A percentile compares a stretch with the other conserved stretches of the same genome.
Evolutionary conservation across 148 eudicot species (phyloP).

Genomic region (Camellia granthamiana): DNA sequence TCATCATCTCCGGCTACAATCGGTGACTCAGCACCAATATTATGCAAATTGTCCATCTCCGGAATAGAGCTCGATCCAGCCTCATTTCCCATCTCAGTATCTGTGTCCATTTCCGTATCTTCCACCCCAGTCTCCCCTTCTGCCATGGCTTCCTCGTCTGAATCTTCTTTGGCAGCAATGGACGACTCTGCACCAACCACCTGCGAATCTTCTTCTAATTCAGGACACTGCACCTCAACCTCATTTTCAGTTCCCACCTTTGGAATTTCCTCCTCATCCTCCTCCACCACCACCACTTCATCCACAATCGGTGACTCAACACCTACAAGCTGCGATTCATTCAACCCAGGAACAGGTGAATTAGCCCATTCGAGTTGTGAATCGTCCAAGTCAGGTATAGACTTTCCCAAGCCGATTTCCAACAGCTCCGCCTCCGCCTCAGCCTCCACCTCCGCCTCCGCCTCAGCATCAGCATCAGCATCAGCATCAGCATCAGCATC

Average conservation of each 20-base stretch:
- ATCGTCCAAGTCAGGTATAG: background rate
- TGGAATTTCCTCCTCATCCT: constrained; percentile 23
- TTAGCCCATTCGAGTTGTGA: background rate
- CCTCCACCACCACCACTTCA: constrained; percentile 16
- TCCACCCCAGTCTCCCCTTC: constrained; percentile 3
- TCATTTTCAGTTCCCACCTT: constrained; percentile 17
- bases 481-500: background rate
- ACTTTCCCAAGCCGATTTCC: background rate
- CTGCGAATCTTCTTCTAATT: background rate
- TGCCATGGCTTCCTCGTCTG: background rate
- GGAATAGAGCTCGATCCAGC: background rate
- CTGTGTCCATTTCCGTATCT: background rate
- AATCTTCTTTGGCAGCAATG: background rate
- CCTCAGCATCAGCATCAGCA: background rate
- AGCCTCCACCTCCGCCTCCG: background rate
- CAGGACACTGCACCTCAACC: background rate
- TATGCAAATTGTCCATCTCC: background rate
- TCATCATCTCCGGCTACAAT: constrained; percentile 11
- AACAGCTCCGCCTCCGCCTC: background rate
- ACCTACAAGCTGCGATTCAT: constrained; percentile 2
- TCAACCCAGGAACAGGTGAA: background rate
- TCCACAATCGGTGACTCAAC: constrained; percentile 13
- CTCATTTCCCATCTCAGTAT: background rate
- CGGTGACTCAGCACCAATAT: constrained; percentile 13
- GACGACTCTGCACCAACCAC: background rate